phyloP scores from a whole-genome alignment of 2,329 filamentous ascomycete species.

The Fulvia fulva region DNA sequence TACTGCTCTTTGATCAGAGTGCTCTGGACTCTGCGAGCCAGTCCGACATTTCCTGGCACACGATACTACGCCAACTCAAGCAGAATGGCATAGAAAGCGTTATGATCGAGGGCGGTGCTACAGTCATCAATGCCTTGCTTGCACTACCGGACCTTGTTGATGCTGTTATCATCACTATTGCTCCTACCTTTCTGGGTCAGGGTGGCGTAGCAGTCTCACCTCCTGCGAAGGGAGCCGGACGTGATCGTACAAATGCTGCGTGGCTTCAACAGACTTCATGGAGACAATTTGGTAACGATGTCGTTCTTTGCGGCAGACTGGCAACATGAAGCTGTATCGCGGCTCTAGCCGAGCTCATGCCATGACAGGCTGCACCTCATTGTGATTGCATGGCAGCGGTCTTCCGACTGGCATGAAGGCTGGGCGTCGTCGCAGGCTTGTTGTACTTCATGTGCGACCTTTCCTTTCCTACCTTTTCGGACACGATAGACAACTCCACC shows the following conservation, averaged over 20 bases:
- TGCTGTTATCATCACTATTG: constrained; percentile 81
- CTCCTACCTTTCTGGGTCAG: constrained; percentile 82
- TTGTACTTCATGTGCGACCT: no score
- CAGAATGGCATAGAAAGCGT: constrained; percentile 66
- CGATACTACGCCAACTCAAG: constrained; percentile 57
- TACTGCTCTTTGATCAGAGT: constrained; percentile 17
- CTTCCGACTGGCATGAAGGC: no score
- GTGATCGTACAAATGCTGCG: constrained; percentile 54
- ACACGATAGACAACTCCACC: no score
- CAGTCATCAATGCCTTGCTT: constrained; percentile 79
- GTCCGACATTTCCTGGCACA: constrained; percentile 52
- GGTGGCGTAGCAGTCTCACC: constrained; percentile 79
- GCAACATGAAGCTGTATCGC: constrained; percentile 29
- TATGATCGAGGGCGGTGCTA: constrained; percentile 87
- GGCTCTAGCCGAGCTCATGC: not conserved
- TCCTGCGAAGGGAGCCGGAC: constrained; percentile 51
- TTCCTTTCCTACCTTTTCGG: no score
- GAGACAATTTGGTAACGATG: constrained; percentile 76
- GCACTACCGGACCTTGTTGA: constrained; percentile 58
- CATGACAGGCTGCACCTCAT: no score
- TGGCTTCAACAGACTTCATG: constrained; percentile 66
- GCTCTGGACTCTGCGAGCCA: constrained; percentile 10
- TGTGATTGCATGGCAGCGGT: no score
- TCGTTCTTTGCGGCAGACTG: constrained; percentile 68
- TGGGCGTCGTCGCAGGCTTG: no score